A percentile compares a stretch with the other conserved stretches of the same genome.
Conservation (phyloP, 306 rosid genomes). For the Cicer arietinum region DNA sequence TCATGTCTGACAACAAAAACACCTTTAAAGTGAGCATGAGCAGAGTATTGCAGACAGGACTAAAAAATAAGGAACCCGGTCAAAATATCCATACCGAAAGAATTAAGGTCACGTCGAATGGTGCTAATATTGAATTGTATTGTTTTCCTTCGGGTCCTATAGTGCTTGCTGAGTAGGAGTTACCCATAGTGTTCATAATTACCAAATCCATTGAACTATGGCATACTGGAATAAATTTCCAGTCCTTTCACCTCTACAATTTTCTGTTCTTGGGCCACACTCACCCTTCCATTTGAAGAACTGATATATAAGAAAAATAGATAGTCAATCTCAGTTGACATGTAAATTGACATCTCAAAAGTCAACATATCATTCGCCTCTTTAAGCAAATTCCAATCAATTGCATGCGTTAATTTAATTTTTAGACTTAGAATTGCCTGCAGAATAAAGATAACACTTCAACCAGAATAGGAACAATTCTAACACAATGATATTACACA, state of each 20-base stretch:
- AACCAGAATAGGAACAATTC: constrained; percentile 34
- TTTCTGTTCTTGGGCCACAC: constrained; percentile 74
- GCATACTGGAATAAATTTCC: constrained; percentile 77
- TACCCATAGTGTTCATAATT: constrained; percentile 49
- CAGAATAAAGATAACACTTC: constrained; percentile 10
- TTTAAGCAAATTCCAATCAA: constrained; percentile 38
- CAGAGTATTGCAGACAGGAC: neutral
- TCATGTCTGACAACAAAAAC: constrained; percentile 18
- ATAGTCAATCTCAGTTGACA: constrained; percentile 40
- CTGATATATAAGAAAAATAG: constrained; percentile 53
- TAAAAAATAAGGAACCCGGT: neutral
- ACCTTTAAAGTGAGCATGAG: constrained; percentile 30
- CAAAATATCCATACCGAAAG: constrained; percentile 67
- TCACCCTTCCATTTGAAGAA: constrained; percentile 61
- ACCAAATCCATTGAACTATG: constrained; percentile 53
- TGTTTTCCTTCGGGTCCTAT: constrained; percentile 48
- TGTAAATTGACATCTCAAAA: constrained; percentile 19
- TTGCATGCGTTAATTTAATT: constrained; percentile 18
- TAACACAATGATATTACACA: constrained; percentile 3
- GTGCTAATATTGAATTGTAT: constrained; percentile 69
- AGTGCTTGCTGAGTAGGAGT: constrained; percentile 39
- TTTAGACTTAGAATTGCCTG: constrained; percentile 29
- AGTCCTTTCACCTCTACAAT: constrained; percentile 70
- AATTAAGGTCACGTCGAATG: constrained; percentile 76
- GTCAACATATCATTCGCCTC: constrained; percentile 5